Base-by-base conservation (phyloP, 305 asterid genomes). In the Fraxinus greggii region DNA sequence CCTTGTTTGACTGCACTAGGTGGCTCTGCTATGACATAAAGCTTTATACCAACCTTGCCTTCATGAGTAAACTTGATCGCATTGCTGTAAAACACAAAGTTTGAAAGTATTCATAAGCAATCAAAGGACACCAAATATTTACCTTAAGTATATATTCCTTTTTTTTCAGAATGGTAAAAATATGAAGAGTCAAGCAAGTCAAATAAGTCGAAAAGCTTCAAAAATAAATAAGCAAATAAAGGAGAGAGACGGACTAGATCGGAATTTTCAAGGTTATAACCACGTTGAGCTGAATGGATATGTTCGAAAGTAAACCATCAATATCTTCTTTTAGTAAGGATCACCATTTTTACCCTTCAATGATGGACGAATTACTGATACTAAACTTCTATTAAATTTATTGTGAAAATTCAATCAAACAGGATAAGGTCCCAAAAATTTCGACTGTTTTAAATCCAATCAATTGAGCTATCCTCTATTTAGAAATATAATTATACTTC, bases 11-110 rank as follows among this genome's bases (percentile, higher is more conserved):
- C 75, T 75, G 75, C 83, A 75, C 8, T 13, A 40, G 28, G 42
- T 67, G 93, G 97, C 85, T 87, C 91, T 9, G 86, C 28, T 21
- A 92, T 90, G 78, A 93, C 92, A 36, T 91, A 91, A 38, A 95
- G 93, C 80, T 90, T 92, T 88, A 95, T 90, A 59, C 93, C 95
- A 63, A 95, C 98, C 84, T 90, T 95, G 45, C 98, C 98, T 82
- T 93, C 97, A 75, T 91, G 98, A 51, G 98, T 95, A 81, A 95
- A 95, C 86, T 95, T 95, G 88, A 95, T 86, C 26, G 98, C 94
- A 76, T 95, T 95, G 90, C 98, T 93, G 91, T 76, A 79, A 79
- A 86, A 54, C 40, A 59, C 77, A 79, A 78, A 42, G 8, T 13
- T 29, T 33, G 63, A 72, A 19, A 19, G 40, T 29, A 19, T 81